These are phyloP conservation scores for Lichtheimia ramosa DNA, from an alignment of 371 early-diverging fungal genomes.

Conservation along the genomic window DNA sequence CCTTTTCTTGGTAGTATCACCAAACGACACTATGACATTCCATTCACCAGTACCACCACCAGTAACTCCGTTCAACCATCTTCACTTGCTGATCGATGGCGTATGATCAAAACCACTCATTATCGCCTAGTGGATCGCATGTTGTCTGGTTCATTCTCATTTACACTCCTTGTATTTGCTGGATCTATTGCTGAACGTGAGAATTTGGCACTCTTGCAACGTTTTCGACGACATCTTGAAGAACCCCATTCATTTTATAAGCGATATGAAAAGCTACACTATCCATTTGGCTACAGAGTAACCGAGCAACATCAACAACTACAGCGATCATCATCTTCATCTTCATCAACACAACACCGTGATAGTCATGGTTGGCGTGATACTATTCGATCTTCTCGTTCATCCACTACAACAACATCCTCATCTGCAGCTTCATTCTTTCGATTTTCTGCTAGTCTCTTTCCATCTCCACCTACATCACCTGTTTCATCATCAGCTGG, in stretches of 20 bases:
- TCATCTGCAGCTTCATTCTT: slow-evolving; percentile 42
- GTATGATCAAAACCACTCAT: slow-evolving; percentile 30
- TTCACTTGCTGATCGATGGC: slow-evolving; percentile 27
- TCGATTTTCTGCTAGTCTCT: slow-evolving; percentile 34
- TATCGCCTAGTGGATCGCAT: slow-evolving; percentile 28
- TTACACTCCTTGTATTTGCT: slow-evolving; percentile 37
- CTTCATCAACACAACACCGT: neutral
- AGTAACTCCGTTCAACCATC: neutral
- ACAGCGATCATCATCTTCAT: neutral
- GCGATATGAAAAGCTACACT: slow-evolving; percentile 10
- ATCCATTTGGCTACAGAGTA: neutral
- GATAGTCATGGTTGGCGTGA: neutral
- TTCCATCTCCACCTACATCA: slow-evolving; percentile 46
- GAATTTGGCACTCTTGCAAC: slow-evolving; percentile 18
- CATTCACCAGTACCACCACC: neutral
- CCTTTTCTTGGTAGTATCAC: neutral
- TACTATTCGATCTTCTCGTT: neutral
- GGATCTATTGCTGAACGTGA: slow-evolving; percentile 21
- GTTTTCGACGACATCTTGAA: slow-evolving; percentile 20
- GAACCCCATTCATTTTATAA: slow-evolving; percentile 23
- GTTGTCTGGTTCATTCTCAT: slow-evolving; percentile 14
- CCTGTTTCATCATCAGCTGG: neutral
- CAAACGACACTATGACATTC: neutral
- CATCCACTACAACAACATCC: slow-evolving; percentile 10
- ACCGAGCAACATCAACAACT: neutral